Conservation (phyloP, 2,329 filamentous ascomycete species). For the Nothophaeocryptopus gaeumannii region DNA sequence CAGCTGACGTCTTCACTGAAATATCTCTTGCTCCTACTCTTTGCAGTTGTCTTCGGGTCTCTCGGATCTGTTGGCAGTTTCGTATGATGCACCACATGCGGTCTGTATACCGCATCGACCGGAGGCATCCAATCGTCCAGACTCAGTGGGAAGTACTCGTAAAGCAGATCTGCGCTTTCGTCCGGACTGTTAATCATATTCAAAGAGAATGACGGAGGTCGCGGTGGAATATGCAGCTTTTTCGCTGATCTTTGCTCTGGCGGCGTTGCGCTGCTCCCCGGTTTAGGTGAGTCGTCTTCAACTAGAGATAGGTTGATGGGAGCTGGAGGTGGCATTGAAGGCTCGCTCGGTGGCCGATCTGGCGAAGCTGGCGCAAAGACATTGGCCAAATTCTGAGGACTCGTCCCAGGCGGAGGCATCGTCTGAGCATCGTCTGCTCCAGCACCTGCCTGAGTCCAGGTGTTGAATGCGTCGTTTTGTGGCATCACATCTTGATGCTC, state of each 20-base stretch:
- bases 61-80: conserved; percentile 49
- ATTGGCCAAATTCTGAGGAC: conserved; percentile 17
- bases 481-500: conserved; percentile 39
- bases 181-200: conserved; percentile 60
- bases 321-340: conserved; percentile 41
- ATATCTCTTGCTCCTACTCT: conserved; percentile 11
- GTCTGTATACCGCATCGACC: conserved; percentile 84
- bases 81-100: conserved; percentile 91
- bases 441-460: conserved; percentile 37
- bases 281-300: conserved; percentile 52
- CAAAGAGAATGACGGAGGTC: conserved; percentile 47
- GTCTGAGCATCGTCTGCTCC: conserved; percentile 38
- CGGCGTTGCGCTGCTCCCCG: conserved; percentile 21
- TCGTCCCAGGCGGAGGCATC: conserved; percentile 35
- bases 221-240: conserved; percentile 33
- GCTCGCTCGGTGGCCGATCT: conserved; percentile 43
- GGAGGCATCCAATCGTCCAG: conserved; percentile 91
- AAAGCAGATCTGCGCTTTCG: conserved; percentile 79
- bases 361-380: conserved; percentile 47
- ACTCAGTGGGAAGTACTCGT: conserved; percentile 91
- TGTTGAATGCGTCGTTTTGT: conserved; percentile 42
- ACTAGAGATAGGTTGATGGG: conserved; percentile 57
- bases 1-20: no score
- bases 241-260: conserved; percentile 26
- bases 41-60: conserved; percentile 35